Base-by-base conservation (phyloP, 2,329 filamentous ascomycete genomes). In the Colletotrichum chlorophyti region DNA sequence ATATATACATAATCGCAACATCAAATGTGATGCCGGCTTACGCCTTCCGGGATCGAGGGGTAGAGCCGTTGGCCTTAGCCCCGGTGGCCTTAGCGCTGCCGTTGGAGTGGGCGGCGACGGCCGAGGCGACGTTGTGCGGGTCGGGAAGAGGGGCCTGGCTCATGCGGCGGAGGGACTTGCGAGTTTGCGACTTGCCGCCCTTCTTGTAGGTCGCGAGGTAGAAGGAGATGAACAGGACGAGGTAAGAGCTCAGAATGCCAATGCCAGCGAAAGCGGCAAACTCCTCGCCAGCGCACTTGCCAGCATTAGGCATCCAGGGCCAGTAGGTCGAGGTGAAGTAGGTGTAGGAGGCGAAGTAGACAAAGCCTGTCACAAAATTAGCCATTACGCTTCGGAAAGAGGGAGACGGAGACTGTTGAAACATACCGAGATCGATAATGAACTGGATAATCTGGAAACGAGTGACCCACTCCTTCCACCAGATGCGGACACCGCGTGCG, bases 391-490 rank as follows among this genome's bases (percentile, higher is more conserved):
- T 21, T 26, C 15, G 9, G 12, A 17, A 24, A 10, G 8, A n/a
- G 15, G 9, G 32, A 34, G 46, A 12, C 26, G n/a, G 10, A 29
- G n/a, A n/a, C n/a, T n/a, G n/a, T 15, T 17, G 42, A 34, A 29
- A 76, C 89, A 72, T 86, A 93, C 91, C 93, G 62, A 98, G 89
- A 77, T 97, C 94, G 75, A 98, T 94, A 74, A 98, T 85, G 80
- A 98, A 98, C 76, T 98, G 94, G 69, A 91, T 87, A 76, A 98
- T 98, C 79, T 98, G 94, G 72, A 97, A 90, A 72, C 93, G 91
- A 68, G 94, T 98, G 74, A 98, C 96, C 90, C 94, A 98, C 80
- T 97, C 92, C 90, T 98, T 98, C 94, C 94, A 98, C 93, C 93
- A 97, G 79, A 97, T 95, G 70, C 89, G 89, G 76, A 98, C 87